phyloP scores from a whole-genome alignment of 768 basidiomycete species.

The Mycena latifolia region DNA sequence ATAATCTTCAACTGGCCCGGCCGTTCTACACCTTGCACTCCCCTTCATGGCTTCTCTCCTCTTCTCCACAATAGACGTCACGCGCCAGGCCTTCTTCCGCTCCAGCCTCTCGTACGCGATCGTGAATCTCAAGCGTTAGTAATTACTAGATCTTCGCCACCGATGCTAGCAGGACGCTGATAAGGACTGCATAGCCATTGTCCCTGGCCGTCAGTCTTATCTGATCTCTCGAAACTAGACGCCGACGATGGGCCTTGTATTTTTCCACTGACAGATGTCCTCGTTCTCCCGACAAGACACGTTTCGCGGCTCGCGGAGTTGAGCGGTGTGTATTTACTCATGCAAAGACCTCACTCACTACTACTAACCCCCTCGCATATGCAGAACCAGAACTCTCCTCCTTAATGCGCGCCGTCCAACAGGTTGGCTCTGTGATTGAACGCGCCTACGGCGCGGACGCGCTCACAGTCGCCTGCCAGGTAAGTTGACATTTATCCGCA shows the following conservation, averaged over 20 bases:
- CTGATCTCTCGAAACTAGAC: background rate
- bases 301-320: conserved; percentile 71
- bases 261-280: conserved; percentile 68
- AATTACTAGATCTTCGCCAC: conserved; percentile 48
- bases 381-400: conserved; percentile 78
- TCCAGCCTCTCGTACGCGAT: conserved; percentile 82
- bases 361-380: too few species aligned
- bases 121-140: conserved; percentile 93
- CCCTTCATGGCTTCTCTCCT: conserved; percentile 52
- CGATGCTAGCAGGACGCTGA: background rate
- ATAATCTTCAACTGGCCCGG: too few species aligned
- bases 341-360: too few species aligned
- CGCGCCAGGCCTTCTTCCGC: conserved; percentile 80
- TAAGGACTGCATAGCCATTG: conserved; percentile 22
- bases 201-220: conserved; percentile 31
- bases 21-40: too few species aligned
- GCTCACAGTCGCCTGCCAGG: conserved; percentile 93
- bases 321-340: conserved; percentile 47
- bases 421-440: conserved; percentile 85
- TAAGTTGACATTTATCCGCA: conserved; percentile 40
- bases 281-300: conserved; percentile 68
- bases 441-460: conserved; percentile 85
- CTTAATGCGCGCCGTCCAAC: conserved; percentile 84
- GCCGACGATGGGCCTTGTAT: background rate
- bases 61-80: conserved; percentile 86